Percentiles rank a stretch among this genome's conserved stretches.
These are phyloP conservation scores for Leonotis leonurus DNA, from an alignment of 257 asterid genomes.

Conservation along the genomic window DNA sequence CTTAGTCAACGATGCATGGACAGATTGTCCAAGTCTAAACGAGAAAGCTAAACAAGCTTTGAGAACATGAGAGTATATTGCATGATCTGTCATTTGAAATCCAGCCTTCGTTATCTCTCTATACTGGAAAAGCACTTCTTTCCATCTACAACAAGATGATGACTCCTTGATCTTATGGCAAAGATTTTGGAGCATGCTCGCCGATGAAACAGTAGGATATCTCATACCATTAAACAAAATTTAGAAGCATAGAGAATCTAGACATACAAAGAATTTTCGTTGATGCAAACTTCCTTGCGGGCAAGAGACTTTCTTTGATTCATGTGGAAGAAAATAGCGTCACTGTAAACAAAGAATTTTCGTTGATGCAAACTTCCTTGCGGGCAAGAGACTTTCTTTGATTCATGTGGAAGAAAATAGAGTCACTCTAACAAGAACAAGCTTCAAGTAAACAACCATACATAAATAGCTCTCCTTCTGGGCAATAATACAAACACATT, in stretches of 20 bases:
- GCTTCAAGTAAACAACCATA: neutral
- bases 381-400: neutral
- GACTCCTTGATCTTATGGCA: conserved; percentile 40
- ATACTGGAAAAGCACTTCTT: conserved; percentile 44
- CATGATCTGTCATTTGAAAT: conserved; percentile 38
- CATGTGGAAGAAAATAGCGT: neutral
- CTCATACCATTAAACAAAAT: conserved; percentile 26
- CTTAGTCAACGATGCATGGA: conserved; percentile 61
- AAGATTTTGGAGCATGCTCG: conserved; percentile 27
- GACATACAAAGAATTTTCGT: conserved; percentile 3
- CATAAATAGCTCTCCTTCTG: neutral
- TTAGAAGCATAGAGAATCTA: neutral
- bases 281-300: conserved; percentile 8
- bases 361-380: conserved; percentile 6
- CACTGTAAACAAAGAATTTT: conserved; percentile 1
- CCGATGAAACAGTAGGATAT: conserved; percentile 23
- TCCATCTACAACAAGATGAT: conserved; percentile 41
- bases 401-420: neutral
- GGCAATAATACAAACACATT: conserved; percentile 17
- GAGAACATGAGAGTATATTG: conserved; percentile 53
- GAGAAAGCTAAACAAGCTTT: conserved; percentile 53
- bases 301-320: neutral
- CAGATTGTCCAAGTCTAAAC: conserved; percentile 34
- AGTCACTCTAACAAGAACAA: neutral
- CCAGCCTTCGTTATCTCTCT: conserved; percentile 32